Percentiles rank a stretch among this genome's conserved stretches.
phyloP scores from a whole-genome alignment of 495 filamentous ascomycete species.

The Penicillium desertorum region DNA sequence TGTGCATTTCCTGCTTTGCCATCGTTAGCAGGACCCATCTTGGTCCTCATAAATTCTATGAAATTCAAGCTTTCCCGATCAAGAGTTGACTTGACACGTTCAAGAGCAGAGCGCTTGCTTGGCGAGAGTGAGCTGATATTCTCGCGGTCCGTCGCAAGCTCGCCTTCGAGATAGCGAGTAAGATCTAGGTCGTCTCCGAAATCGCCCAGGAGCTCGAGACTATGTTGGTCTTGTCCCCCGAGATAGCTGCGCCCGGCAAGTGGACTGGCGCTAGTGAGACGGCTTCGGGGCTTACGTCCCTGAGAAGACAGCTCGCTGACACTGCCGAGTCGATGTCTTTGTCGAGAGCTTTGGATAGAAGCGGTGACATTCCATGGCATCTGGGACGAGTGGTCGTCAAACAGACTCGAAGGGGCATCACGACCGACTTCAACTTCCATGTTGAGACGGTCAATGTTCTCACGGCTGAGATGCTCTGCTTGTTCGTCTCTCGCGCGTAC shows the following conservation, averaged over 20 bases:
- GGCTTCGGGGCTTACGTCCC: constrained; percentile 34
- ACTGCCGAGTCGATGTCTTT: constrained; percentile 49
- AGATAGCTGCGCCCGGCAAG: constrained; percentile 55
- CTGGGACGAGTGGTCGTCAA: constrained; percentile 57
- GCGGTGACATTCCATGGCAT: constrained; percentile 73
- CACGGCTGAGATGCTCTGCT: constrained; percentile 42
- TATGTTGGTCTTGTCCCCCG: constrained; percentile 36
- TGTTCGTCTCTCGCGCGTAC: constrained; percentile 42
- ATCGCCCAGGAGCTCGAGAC: constrained; percentile 31
- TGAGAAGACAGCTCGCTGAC: constrained; percentile 57
- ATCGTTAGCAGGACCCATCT: constrained; percentile 5
- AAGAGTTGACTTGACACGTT: constrained; percentile 50
- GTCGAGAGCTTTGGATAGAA: constrained; percentile 57
- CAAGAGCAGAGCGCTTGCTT: constrained; percentile 40
- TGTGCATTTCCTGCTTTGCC: background rate
- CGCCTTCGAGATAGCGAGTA: constrained; percentile 38
- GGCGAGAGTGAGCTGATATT: constrained; percentile 42
- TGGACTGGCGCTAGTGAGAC: constrained; percentile 60
- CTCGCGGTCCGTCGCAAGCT: constrained; percentile 36
- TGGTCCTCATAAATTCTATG: constrained; percentile 54
- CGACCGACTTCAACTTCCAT: constrained; percentile 60
- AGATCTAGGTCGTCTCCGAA: constrained; percentile 44
- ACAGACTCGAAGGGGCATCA: constrained; percentile 54
- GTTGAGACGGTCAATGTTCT: constrained; percentile 15
- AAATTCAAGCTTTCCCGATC: constrained; percentile 61